These are phyloP conservation scores for Penicillium hordei DNA, from an alignment of 2,329 filamentous ascomycete species.

Conservation along the genomic window DNA sequence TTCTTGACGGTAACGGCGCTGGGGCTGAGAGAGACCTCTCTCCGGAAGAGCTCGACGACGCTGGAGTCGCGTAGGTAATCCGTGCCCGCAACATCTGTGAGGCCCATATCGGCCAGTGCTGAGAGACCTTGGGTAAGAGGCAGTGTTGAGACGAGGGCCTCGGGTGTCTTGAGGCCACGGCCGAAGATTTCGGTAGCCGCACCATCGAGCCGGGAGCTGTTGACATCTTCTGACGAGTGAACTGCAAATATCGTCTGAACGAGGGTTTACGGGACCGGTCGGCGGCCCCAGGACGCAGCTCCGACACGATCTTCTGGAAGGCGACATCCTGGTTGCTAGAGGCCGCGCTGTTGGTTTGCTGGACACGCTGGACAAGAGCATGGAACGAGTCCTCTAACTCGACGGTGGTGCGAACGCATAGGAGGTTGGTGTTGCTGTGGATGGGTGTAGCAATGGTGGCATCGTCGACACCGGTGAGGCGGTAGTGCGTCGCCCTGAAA, in stretches of 20 bases:
- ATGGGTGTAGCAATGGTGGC: background rate
- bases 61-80: background rate
- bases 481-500: background rate
- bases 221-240: background rate
- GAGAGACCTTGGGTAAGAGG: background rate
- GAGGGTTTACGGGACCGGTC: background rate
- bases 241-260: background rate
- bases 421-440: background rate
- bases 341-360: background rate
- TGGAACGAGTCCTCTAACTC: background rate
- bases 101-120: background rate
- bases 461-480: background rate
- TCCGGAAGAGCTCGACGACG: background rate
- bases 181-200: background rate
- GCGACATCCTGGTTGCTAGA: background rate
- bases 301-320: background rate
- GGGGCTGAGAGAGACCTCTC: background rate
- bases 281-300: background rate
- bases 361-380: background rate
- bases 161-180: background rate
- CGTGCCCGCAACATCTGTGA: background rate
- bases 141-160: background rate
- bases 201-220: background rate
- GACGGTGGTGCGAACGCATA: background rate
- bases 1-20: background rate